A percentile compares a stretch with the other conserved stretches of the same genome.
These are phyloP conservation scores for Straminergon stramineum DNA, from an alignment of 225 moss, liverwort and hornwort species.

Conservation along the genomic window DNA sequence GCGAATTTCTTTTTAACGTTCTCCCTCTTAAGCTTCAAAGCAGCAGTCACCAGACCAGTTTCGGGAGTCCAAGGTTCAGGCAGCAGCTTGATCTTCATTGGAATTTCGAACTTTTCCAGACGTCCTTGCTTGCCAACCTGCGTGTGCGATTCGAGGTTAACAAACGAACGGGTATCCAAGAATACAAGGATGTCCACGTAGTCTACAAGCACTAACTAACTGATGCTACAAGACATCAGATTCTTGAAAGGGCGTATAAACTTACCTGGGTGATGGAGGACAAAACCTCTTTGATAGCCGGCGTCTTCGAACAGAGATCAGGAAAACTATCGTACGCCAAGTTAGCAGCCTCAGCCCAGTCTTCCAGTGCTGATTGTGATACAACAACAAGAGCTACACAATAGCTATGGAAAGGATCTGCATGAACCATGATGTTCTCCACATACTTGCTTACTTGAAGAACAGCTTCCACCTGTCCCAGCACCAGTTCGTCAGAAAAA, in stretches of 20 bases:
- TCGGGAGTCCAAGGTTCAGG: slow-evolving; percentile 93
- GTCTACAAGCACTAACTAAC: neutral
- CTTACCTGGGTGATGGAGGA: slow-evolving; percentile 50
- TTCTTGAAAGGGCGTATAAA: neutral
- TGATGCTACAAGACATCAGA: neutral
- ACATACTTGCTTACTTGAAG: slow-evolving; percentile 68
- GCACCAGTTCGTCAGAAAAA: slow-evolving; percentile 5
- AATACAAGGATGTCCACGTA: neutral
- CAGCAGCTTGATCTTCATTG: slow-evolving; percentile 72
- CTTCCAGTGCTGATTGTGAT: slow-evolving; percentile 58
- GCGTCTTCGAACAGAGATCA: slow-evolving; percentile 58
- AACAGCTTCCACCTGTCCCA: slow-evolving; percentile 76
- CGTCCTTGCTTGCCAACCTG: slow-evolving; percentile 66
- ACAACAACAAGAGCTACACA: slow-evolving; percentile 76
- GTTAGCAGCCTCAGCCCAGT: slow-evolving; percentile 55
- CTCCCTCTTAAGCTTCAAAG: slow-evolving; percentile 91
- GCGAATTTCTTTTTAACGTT: slow-evolving; percentile 51
- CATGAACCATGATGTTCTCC: slow-evolving; percentile 79
- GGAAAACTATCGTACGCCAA: slow-evolving; percentile 35
- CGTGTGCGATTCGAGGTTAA: neutral
- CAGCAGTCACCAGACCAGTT: slow-evolving; percentile 81
- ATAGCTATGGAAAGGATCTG: slow-evolving; percentile 72
- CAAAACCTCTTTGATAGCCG: slow-evolving; percentile 57
- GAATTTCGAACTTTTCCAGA: slow-evolving; percentile 76
- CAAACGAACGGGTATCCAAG: neutral